Conservation (phyloP, 805 yeast genomes). For the Saturnispora serradocipensis region DNA sequence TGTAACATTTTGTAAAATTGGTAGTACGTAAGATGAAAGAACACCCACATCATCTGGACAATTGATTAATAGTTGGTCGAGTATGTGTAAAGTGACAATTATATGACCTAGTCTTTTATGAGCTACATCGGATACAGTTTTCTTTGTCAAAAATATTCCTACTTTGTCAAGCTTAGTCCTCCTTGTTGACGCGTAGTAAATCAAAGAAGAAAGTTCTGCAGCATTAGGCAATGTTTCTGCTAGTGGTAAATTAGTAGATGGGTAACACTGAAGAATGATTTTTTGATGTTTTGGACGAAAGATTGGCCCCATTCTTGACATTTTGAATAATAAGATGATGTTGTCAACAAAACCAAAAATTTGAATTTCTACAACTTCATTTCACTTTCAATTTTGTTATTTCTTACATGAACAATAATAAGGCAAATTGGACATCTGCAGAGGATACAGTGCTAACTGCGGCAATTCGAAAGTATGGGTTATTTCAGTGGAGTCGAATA, state of each 20-base stretch:
- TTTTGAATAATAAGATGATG: neutral
- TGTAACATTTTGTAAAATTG: conserved; percentile 46
- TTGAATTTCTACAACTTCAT: neutral
- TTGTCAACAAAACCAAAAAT: neutral
- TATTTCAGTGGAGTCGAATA: conserved; percentile 91
- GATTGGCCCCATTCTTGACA: conserved; percentile 8
- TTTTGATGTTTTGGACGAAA: conserved; percentile 74
- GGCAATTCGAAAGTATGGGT: conserved; percentile 87
- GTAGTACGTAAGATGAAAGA: conserved; percentile 61
- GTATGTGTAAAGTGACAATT: conserved; percentile 67
- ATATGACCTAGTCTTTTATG: conserved; percentile 68
- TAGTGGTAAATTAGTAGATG: conserved; percentile 51
- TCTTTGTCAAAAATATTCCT: conserved; percentile 54
- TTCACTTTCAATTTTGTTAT: neutral
- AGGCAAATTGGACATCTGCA: conserved; percentile 65
- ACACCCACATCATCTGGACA: conserved; percentile 81
- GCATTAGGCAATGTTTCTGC: conserved; percentile 87
- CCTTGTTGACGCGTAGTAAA: conserved; percentile 86
- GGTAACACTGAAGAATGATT: conserved; percentile 85
- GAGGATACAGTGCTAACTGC: conserved; percentile 84
- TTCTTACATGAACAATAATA: neutral
- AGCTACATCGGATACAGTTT: conserved; percentile 50
- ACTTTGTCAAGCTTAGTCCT: conserved; percentile 86
- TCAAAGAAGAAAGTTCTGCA: conserved; percentile 77
- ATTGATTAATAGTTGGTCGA: conserved; percentile 57